phyloP scores from a whole-genome alignment of 2,329 filamentous ascomycete species.

The Chaetothyriales sp. region DNA sequence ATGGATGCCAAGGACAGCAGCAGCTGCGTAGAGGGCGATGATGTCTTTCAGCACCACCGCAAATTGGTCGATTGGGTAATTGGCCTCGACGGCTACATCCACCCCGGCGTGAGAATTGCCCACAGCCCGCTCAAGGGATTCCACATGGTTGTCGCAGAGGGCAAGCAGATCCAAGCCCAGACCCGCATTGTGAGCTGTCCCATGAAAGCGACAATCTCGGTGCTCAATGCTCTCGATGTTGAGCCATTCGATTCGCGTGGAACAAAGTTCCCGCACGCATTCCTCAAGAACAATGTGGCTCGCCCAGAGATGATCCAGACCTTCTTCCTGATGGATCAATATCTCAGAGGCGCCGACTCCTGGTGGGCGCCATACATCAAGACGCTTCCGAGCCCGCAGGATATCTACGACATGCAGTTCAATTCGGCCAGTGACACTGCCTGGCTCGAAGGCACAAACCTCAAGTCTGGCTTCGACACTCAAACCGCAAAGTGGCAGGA shows the following conservation, averaged over 20 bases:
- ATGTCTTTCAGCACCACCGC: slow-evolving; percentile 12
- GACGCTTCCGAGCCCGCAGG: slow-evolving; percentile 49
- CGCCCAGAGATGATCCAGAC: slow-evolving; percentile 13
- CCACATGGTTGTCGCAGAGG: slow-evolving; percentile 13
- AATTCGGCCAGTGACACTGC: slow-evolving; percentile 50
- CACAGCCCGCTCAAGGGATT: slow-evolving; percentile 15
- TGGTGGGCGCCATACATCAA: slow-evolving; percentile 57
- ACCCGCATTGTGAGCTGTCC: slow-evolving; percentile 16
- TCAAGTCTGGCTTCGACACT: slow-evolving; percentile 19
- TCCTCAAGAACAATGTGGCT: slow-evolving; percentile 7
- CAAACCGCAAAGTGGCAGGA: slow-evolving; percentile 24
- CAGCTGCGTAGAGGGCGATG: not conserved
- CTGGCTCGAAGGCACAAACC: slow-evolving; percentile 28
- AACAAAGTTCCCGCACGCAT: slow-evolving; percentile 14
- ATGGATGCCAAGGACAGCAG: not conserved
- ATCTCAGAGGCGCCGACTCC: slow-evolving; percentile 43
- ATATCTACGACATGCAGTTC: slow-evolving; percentile 49
- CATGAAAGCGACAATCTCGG: slow-evolving; percentile 14
- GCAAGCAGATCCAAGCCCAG: slow-evolving; percentile 5
- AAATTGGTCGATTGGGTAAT: slow-evolving; percentile 15
- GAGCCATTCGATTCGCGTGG: slow-evolving; percentile 16
- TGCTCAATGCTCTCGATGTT: slow-evolving; percentile 17
- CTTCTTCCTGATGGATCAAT: slow-evolving; percentile 58
- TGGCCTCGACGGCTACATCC: slow-evolving; percentile 13
- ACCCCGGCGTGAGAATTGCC: slow-evolving; percentile 11